These are phyloP conservation scores for Zasmidium angulare DNA, from an alignment of 2,329 filamentous ascomycete genomes.

Conservation along the genomic window DNA sequence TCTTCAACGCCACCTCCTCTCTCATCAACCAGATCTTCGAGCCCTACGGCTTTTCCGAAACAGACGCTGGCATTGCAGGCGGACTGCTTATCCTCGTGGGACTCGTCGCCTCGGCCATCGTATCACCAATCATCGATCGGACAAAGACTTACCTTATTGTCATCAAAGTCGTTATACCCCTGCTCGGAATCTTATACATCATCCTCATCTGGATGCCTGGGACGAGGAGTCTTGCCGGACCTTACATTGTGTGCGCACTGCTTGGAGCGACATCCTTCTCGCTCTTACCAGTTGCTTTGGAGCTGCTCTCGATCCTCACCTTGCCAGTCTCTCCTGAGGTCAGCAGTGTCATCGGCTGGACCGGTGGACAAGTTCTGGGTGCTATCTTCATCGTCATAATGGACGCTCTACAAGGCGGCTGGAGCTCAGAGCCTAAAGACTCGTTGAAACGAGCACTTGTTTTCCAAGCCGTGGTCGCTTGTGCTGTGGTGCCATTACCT, in stretches of 20 bases:
- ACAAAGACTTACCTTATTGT: conserved; percentile 75
- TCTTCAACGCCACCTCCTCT: conserved; percentile 90
- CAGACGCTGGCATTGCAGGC: conserved; percentile 84
- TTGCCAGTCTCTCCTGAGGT: conserved; percentile 86
- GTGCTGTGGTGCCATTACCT: conserved; percentile 58
- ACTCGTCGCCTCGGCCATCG: conserved; percentile 71
- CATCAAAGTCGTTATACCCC: conserved; percentile 71
- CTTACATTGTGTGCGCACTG: conserved; percentile 72
- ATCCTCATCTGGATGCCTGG: conserved; percentile 77
- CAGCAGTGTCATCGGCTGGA: conserved; percentile 80
- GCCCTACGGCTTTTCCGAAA: conserved; percentile 81
- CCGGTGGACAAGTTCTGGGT: conserved; percentile 80
- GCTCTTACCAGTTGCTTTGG: conserved; percentile 79
- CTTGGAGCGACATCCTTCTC: conserved; percentile 79
- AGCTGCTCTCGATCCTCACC: conserved; percentile 83
- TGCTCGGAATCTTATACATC: conserved; percentile 69
- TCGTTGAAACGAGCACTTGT: conserved; percentile 76
- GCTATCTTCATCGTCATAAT: conserved; percentile 81
- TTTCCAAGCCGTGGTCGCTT: conserved; percentile 72
- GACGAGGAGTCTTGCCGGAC: conserved; percentile 61
- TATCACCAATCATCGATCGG: conserved; percentile 79
- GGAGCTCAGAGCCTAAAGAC: conserved; percentile 34
- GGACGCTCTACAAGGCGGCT: conserved; percentile 59
- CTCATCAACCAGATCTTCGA: conserved; percentile 86
- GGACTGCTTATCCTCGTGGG: conserved; percentile 88